Base-by-base conservation (phyloP, 1,284 basidiomycete species). In the Waitea zeae region DNA sequence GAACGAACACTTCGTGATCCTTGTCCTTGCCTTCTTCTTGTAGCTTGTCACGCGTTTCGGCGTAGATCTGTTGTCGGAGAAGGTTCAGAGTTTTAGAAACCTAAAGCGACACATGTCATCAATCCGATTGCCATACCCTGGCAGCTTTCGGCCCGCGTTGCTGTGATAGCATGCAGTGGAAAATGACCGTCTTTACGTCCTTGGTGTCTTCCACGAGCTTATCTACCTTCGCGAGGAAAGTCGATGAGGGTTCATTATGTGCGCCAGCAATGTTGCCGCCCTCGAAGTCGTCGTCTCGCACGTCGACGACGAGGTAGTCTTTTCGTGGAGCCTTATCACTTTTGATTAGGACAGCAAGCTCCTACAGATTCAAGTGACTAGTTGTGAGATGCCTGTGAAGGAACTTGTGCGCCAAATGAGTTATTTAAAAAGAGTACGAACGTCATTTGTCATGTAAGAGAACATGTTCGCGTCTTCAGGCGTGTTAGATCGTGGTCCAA, bases 121-220 rank as follows among this genome's bases (percentile, higher is more conserved):
- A n/a, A n/a, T n/a, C 29, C 20, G 18, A 36, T 28, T 49, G 64
- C 19, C 24, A n/a, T 51, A 82, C 80, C 39, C 65, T 58, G 24
- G 80, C 81, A 41, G 80, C 74, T 45, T 71, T 72, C 0, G 81
- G 80, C 13, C 80, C 81, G 31, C 80, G 83, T 27, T 67, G 58
- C 54, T 84, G 81, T 5, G 78, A 82, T 34, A 78, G 55, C 3
- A 65, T 62, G 46, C 82, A 86, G 47, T 86, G 82, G 46, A 86
- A 86, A 31, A 86, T 58, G 19, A 84, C 56, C 13, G 61, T 52
- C 7, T 69, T 66, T 3, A 81, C 56, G 30, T 68, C 58, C 48
- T 76, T 74, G 11, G 69, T 70, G 38, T 70, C 55, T 45, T 59
- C 53, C 20, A 82, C 61, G 20, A 84, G 61, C 3, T 56, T 49